Evolutionary conservation across 768 basidiomycete species (phyloP), one percentile per base, ranked within the genome.

Genomic region (Russula emetica): DNA sequence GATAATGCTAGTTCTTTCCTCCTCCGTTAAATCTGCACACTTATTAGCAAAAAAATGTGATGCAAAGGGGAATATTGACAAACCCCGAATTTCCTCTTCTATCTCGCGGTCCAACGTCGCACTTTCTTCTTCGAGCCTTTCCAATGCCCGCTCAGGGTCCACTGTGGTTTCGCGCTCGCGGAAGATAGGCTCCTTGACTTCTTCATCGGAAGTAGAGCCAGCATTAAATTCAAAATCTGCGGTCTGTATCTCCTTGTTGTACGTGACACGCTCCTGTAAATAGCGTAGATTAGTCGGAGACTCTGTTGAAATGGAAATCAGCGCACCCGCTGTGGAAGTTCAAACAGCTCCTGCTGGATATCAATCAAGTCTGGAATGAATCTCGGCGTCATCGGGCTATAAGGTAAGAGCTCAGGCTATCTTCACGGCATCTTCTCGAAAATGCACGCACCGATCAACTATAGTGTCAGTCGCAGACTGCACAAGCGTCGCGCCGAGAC

Each of bases 171-270:
- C 90, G 42, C 85, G 83, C 65, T 92, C 90, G 54, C 76, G 77
- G 14, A 81, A 69, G 62, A 93, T 79, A 51, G 87, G 85, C 67
- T 87, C 83, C 56, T 89, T 82, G 60, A 92, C 81, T 62, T 91
- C 88, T 26, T 89, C 88, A 69, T 94, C 90, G 3, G 83, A 78
- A 18, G 79, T 72, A 3, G 73, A 73, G 1, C 78, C 76, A 0
- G 78, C 71, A 11, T 84, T 86, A 2, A 79, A 79, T 59, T 88
- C 88, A 2, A 86, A 71, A 32, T 82, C 80, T 22, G 84, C 80
- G 0, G 92, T 96, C 75, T 90, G 91, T 13, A 88, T 86, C 75
- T 89, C 89, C 74, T 92, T 93, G 70, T 90, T 92, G 71, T 91
- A 91, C 44, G 86, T 83, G 16, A 89, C 87, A 36, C 85, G 85